These are phyloP conservation scores for Fagopyrum esculentum DNA, from an alignment of 148 eudicot genomes.

Conservation along the genomic window DNA sequence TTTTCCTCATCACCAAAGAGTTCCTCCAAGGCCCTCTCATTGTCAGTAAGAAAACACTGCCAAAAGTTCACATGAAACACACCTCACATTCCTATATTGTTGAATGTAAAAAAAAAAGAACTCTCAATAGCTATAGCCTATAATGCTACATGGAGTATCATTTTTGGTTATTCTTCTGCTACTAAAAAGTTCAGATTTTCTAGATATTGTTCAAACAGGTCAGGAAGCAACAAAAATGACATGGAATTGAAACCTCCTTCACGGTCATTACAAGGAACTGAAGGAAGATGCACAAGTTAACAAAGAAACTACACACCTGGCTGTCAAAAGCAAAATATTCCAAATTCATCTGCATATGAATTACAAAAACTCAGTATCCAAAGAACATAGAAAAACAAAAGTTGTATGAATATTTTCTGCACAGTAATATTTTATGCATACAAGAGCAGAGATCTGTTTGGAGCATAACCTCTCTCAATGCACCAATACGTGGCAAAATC, in stretches of 20 bases:
- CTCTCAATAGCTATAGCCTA: not conserved
- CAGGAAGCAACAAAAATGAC: not conserved
- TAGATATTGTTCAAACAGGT: not conserved
- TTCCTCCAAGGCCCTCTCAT: slow-evolving; percentile 84
- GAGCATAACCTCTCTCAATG: slow-evolving; percentile 71
- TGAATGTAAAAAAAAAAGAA: not conserved
- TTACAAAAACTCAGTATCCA: slow-evolving; percentile 14
- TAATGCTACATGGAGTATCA: not conserved
- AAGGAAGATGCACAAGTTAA: not conserved
- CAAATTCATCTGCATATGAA: slow-evolving; percentile 86
- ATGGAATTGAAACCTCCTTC: not conserved
- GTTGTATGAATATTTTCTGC: not conserved
- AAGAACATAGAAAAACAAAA: not conserved
- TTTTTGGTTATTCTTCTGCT: not conserved
- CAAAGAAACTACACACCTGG: slow-evolving; percentile 49
- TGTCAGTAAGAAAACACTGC: slow-evolving; percentile 85
- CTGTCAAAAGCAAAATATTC: slow-evolving; percentile 90
- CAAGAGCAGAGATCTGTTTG: not conserved
- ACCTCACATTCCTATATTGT: not conserved
- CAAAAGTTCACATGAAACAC: slow-evolving; percentile 18
- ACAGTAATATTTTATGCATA: not conserved
- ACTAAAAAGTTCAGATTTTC: not conserved
- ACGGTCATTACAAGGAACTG: not conserved
- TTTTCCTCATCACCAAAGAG: slow-evolving; percentile 88
- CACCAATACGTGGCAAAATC: slow-evolving; percentile 67